Percentiles rank a stretch among this genome's conserved stretches.
Evolutionary conservation across 2,329 filamentous ascomycete species (phyloP).

Genomic region (Trichophyton mentagrophytes): DNA sequence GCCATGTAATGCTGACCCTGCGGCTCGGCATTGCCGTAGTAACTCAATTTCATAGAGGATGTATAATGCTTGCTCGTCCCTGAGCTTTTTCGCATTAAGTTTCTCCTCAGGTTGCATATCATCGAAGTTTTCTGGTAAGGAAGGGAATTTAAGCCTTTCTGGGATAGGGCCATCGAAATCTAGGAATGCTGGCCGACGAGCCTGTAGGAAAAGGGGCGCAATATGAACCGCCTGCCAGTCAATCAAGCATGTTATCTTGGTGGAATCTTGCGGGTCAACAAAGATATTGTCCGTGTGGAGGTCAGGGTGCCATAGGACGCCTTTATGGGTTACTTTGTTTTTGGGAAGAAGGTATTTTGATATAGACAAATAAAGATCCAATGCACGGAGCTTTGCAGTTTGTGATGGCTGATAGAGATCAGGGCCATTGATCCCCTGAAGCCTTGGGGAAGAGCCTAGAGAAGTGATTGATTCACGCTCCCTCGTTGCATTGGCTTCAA

Average conservation of each 20-base stretch:
- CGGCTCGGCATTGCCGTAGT: not conserved
- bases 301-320: not conserved
- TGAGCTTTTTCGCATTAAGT: not conserved
- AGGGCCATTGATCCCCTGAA: not conserved
- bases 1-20: not conserved
- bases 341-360: not conserved
- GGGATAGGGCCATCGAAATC: not conserved
- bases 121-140: not conserved
- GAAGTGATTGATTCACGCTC: not conserved
- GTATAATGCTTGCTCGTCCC: not conserved
- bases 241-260: constrained; percentile 18
- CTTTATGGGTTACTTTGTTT: not conserved
- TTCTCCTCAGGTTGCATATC: not conserved
- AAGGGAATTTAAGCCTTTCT: not conserved
- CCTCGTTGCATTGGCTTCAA: not conserved
- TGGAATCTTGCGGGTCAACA: constrained; percentile 18
- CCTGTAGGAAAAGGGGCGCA: constrained; percentile 19
- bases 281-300: constrained; percentile 23
- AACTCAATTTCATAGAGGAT: not conserved
- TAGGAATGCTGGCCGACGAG: not conserved
- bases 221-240: constrained; percentile 19
- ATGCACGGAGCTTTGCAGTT: not conserved
- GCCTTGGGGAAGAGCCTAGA: not conserved
- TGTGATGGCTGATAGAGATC: not conserved
- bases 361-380: not conserved